These are phyloP conservation scores for Nothophytophthora sp. DNA, from an alignment of 352 stramenopile species.

Conservation along the genomic window DNA sequence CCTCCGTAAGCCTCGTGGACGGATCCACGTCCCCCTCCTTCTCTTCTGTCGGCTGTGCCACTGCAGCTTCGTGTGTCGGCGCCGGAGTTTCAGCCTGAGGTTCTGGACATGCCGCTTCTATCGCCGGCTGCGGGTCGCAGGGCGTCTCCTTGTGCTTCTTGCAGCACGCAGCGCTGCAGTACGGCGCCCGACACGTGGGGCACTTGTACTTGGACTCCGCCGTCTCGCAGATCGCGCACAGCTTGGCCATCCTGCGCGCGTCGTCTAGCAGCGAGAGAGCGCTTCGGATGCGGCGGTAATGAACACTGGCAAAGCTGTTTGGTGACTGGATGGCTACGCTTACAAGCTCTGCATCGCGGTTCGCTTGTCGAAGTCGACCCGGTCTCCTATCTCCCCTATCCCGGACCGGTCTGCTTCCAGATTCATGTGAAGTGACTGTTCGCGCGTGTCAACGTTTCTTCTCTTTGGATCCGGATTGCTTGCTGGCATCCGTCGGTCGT, in stretches of 20 bases:
- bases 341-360: no score
- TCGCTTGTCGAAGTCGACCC: no score
- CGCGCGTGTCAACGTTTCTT: no score
- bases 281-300: no score
- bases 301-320: no score
- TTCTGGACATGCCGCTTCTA: slow-evolving; percentile 18
- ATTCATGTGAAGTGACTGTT: no score
- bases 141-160: slow-evolving; percentile 79
- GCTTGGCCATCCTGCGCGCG: slow-evolving; percentile 40
- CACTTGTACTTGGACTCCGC: slow-evolving; percentile 86
- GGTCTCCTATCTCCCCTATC: no score
- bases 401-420: no score
- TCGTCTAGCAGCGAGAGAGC: no score
- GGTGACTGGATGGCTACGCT: no score
- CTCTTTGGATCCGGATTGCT: no score
- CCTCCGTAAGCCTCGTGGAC: slow-evolving; percentile 42
- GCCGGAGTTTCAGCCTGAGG: slow-evolving; percentile 6
- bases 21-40: slow-evolving; percentile 36
- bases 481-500: no score
- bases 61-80: slow-evolving; percentile 3
- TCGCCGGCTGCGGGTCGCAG: slow-evolving; percentile 29
- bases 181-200: slow-evolving; percentile 61
- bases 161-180: slow-evolving; percentile 80
- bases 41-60: slow-evolving; percentile 30
- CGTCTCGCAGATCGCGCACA: slow-evolving; percentile 56